A percentile compares a stretch with the other conserved stretches of the same genome.
These are phyloP conservation scores for Ambrosiella xylebori DNA, from an alignment of 2,329 filamentous ascomycete genomes.

Conservation along the genomic window DNA sequence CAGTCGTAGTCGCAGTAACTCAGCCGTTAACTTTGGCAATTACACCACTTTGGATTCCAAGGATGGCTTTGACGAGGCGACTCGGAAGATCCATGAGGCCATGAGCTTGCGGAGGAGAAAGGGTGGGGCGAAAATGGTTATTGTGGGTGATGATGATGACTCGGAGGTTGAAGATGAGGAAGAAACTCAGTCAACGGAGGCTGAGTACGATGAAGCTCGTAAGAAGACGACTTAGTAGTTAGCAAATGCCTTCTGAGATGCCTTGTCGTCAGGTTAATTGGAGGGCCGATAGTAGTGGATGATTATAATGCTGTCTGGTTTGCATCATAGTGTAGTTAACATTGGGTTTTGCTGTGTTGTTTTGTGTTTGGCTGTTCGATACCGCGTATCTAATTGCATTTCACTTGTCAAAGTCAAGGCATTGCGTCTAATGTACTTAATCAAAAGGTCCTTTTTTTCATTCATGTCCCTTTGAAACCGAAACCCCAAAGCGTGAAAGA, in stretches of 20 bases:
- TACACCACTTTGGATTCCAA: constrained; percentile 52
- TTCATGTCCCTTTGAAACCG: not conserved
- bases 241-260: too few relatives aligned
- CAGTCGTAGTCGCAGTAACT: constrained; percentile 37
- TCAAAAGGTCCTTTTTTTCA: not conserved
- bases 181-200: constrained; percentile 23
- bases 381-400: not conserved
- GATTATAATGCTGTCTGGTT: too few relatives aligned
- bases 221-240: constrained; percentile 21
- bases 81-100: constrained; percentile 63
- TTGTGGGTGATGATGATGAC: constrained; percentile 24
- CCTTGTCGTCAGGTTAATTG: too few relatives aligned
- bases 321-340: not conserved
- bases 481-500: not conserved
- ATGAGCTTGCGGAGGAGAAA: constrained; percentile 50
- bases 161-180: constrained; percentile 26
- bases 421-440: not conserved
- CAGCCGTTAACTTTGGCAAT: constrained; percentile 19
- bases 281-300: too few relatives aligned
- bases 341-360: not conserved
- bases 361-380: not conserved
- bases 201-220: constrained; percentile 26
- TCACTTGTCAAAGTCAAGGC: not conserved
- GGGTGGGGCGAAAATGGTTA: constrained; percentile 24
- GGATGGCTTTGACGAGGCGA: constrained; percentile 66